Conservation (phyloP, 192 early-diverging fungal species). For the Entomortierella lignicola region DNA sequence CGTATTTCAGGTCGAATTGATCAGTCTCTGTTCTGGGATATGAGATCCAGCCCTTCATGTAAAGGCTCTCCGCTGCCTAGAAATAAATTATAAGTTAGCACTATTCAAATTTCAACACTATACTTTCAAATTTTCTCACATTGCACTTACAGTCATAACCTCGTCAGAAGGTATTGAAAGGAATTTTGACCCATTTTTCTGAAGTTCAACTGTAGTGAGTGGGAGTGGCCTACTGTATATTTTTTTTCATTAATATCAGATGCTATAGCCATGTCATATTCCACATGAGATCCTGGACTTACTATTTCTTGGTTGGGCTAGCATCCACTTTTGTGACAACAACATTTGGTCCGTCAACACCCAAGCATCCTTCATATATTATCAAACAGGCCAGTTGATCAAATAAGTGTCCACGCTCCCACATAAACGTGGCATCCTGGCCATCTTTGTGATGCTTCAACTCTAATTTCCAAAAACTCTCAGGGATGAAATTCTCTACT, state of each 20-base stretch:
- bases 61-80: conserved; percentile 88
- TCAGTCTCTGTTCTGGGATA: conserved; percentile 98
- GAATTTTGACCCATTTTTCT: conserved; percentile 79
- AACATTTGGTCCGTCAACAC: conserved; percentile 58
- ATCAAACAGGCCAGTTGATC: conserved; percentile 76
- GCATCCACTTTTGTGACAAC: conserved; percentile 67
- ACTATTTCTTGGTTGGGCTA: conserved; percentile 87
- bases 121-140: too few species aligned
- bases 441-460: conserved; percentile 66
- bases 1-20: conserved; percentile 82
- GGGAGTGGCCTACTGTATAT: conserved; percentile 84
- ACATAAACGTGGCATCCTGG: conserved; percentile 70
- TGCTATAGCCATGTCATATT: too few species aligned
- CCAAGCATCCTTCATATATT: conserved; percentile 80
- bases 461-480: conserved; percentile 91
- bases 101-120: too few species aligned
- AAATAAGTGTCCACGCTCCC: conserved; percentile 82
- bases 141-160: conserved; percentile 75
- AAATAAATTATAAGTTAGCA: not conserved
- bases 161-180: conserved; percentile 82
- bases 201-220: conserved; percentile 94
- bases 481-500: conserved; percentile 84
- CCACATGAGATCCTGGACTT: not conserved
- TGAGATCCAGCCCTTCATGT: conserved; percentile 90
- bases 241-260: too few species aligned